Evolutionary conservation across 768 basidiomycete genomes (phyloP), one percentile per base, ranked within the genome.

Genomic region (Podaxis sp.): DNA sequence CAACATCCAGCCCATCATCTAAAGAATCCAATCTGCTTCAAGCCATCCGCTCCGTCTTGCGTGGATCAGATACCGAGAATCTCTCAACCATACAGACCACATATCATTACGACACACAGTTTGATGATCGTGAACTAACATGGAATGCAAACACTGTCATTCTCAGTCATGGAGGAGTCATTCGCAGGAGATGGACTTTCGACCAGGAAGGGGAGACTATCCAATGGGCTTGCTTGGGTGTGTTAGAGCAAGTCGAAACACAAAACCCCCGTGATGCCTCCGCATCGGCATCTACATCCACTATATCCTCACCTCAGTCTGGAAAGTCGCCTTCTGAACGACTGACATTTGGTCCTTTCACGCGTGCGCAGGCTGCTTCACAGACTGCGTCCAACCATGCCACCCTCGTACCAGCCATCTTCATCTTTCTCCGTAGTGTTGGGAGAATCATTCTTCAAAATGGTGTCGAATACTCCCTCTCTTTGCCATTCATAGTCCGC

Each of bases 201-300:
- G 70, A 76, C n/a, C 77, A 83, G 44, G 90, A 91, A 67, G 81
- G 78, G 5, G 87, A 93, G 67, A 78, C 81, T 1, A 83, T 94
- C 36, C 91, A 91, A 66, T 90, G 82, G 75, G 91, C 89, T 4
- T 92, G 91, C 68, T 76, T 89, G n/a, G 92, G 88, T 3, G 82
- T 81, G 70, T 78, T 93, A 38, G 84, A 88, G 65, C 85, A 87
- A 65, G 69, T 71, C 50, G 68, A 68, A 6, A 70, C 71, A 32
- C 69, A 65, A 5, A 57, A 73, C 10, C 66, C 73, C 0, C 72
- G 72, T 57, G 70, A 74, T 50, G 64, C 74, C 9, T 72, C 77
- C 5, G 72, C 72, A 18, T 64, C 69, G 18, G 64, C 76, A n/a
- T 60, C 64, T 40, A 60, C 71, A 0, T 58, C 69, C 37, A 57